Evolutionary conservation across 805 yeast genomes (phyloP), one percentile per base, ranked within the genome.

Genomic region (Geotrichum ghanense): DNA sequence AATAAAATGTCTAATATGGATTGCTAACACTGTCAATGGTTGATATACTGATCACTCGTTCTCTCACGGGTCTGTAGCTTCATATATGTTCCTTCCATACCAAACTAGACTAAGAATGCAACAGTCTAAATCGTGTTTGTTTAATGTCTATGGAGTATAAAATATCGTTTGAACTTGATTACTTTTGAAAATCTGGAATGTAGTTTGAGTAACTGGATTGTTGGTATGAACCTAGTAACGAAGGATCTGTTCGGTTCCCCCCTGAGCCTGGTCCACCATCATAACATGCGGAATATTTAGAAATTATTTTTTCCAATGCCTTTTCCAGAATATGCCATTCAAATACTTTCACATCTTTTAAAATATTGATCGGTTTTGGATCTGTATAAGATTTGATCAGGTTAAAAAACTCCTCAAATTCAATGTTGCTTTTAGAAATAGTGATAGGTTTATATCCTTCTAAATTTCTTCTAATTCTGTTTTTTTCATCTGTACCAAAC

Each of bases 351-450:
- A 81, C 73, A 56, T 79, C 83, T 57, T 81, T 81, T 53, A 78
- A 85, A 41, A 81, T 81, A 52, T 78, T 79, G 34, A 86, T 64
- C 3, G 87, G 87, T 52, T 76, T 68, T 1, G 87, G 87, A 47
- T 69, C 69, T 24, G 73, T 74, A 67, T 73, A 80, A 24, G 69
- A 62, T 86, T 81, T 81, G 34, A 81, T 71, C 45, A 72, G 53
- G 56, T 65, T 58, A 57, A 73, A 74, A 45, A 73, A 68, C 22
- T 59, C 55, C 41, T 61, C 62, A 37, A 58, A 58, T 22, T 69
- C 69, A 10, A 56, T 57, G 39, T 67, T 66, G 3, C 71, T 60
- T 50, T 80, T 73, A 16, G 79, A 70, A 10, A 81, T 70, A 0
- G 86, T 81, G 41, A 67, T 57, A 1, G 87, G 85, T 53, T 74